phyloP scores from a whole-genome alignment of 495 filamentous ascomycete genomes.

The Ascobolus immersus region DNA sequence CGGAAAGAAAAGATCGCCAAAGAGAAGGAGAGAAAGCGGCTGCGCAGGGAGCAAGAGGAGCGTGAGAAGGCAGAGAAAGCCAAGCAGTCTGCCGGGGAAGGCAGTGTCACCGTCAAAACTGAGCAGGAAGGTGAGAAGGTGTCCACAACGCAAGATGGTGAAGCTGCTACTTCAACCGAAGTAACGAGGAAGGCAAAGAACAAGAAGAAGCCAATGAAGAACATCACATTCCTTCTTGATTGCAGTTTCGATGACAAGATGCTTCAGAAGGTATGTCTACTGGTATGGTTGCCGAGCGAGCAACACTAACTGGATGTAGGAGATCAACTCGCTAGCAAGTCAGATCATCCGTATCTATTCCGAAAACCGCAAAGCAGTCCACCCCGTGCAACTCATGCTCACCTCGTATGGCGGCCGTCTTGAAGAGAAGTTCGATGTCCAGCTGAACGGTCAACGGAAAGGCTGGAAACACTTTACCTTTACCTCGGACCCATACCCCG shows the following conservation, averaged over 20 bases:
- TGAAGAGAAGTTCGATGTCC: conserved; percentile 51
- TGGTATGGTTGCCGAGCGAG: too few species aligned
- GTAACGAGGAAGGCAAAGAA: background rate
- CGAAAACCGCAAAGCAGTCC: conserved; percentile 43
- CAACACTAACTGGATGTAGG: conserved; percentile 15
- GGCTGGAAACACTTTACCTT: conserved; percentile 59
- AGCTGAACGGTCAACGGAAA: conserved; percentile 37
- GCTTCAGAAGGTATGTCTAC: conserved; percentile 27
- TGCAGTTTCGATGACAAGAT: conserved; percentile 83
- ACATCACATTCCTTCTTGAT: conserved; percentile 61
- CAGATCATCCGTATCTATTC: conserved; percentile 79
- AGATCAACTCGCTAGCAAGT: conserved; percentile 50
- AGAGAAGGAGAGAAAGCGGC: conserved; percentile 18
- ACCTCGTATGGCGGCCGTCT: conserved; percentile 53
- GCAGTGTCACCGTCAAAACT: too few species aligned
- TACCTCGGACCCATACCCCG: conserved; percentile 23
- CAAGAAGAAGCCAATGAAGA: conserved; percentile 17
- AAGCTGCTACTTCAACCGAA: background rate
- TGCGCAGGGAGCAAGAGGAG: conserved; percentile 5
- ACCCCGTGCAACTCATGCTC: conserved; percentile 41
- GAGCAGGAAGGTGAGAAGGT: background rate
- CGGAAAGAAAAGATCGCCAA: conserved; percentile 51
- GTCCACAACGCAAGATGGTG: background rate
- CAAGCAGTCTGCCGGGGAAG: background rate
- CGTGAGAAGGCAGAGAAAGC: background rate